Base-by-base conservation (phyloP, 2,329 filamentous ascomycete species). In the Fusarium haematococcum region DNA sequence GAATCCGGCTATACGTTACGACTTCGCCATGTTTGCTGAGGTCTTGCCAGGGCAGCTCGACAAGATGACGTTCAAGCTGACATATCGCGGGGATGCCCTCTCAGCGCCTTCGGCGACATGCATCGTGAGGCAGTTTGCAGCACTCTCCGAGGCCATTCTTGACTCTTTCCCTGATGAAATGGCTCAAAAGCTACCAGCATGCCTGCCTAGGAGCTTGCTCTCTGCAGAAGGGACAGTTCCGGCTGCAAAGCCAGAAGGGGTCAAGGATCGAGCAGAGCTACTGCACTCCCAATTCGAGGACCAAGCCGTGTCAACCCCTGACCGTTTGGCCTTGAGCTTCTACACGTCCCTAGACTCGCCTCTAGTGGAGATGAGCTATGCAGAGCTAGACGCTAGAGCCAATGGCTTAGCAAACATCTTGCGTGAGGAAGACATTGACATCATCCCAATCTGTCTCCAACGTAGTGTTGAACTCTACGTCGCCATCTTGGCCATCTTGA, bases 1-100 rank as follows among this genome's bases (percentile, higher is more conserved):
- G 1, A 73, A 70, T 3, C 66, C 66, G 4, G 66, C 66, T 14
- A 73, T 73, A 32, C 66, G 70, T 35, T 73, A 73, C 18, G 70
- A 73, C 14, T 73, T 73, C 39, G 9, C 37, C 2, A 73, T 73
- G 56, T 73, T 73, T 18, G 61, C 70, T 0, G 70, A 73, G 6
- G 70, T 73, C 2, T 73, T 73, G 6, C 70, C 48, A 14, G 35
- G 35, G 8, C 18, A 2, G 10, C 18, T 18, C 5, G 25, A n/a
- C 6, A 33, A 10, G n/a, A 66, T 25, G 37, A 50, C 14, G 16
- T 73, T 73, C 43, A 73, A 70, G 6, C 18, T 73, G 6, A 73
- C 70, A 1, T 73, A 73, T 16, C 70, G 70, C 0, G 27, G 67
- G 0, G 70, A 73, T 30, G 57, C 66, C 0, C 57, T 73, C 5